phyloP scores from a whole-genome alignment of 2,329 filamentous ascomycete species.

The Fusarium sambucinum region DNA sequence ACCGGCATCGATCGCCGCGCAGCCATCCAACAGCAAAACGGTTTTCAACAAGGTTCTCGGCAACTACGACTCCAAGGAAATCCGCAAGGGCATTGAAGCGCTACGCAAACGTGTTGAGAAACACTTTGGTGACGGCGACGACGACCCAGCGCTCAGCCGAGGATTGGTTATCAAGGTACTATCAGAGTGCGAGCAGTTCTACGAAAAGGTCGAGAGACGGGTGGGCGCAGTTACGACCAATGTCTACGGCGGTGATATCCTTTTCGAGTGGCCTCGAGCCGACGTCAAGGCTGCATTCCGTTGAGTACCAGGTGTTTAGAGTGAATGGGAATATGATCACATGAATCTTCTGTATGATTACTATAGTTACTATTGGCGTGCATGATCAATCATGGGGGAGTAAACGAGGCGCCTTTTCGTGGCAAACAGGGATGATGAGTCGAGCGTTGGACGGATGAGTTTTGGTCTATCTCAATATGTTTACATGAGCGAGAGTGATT shows the following conservation, averaged over 20 bases:
- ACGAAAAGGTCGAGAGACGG: slow-evolving; percentile 70
- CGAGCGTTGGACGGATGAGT: slow-evolving; percentile 14
- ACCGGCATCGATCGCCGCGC: slow-evolving; percentile 75
- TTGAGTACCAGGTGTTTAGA: slow-evolving; percentile 30
- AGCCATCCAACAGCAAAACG: slow-evolving; percentile 84
- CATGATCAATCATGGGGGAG: slow-evolving; percentile 23
- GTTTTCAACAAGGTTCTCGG: slow-evolving; percentile 89
- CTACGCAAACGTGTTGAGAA: slow-evolving; percentile 94
- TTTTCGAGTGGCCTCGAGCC: slow-evolving; percentile 74
- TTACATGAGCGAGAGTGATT: slow-evolving; percentile 3
- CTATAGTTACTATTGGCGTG: slow-evolving; percentile 27
- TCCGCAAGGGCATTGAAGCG: slow-evolving; percentile 89
- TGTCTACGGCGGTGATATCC: slow-evolving; percentile 73
- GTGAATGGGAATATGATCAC: slow-evolving; percentile 32
- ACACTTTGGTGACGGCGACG: slow-evolving; percentile 93
- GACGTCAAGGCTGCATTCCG: slow-evolving; percentile 72
- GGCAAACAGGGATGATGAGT: slow-evolving; percentile 19
- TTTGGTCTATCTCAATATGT: slow-evolving; percentile 32
- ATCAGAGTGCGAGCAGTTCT: slow-evolving; percentile 72
- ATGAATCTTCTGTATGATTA: slow-evolving; percentile 39
- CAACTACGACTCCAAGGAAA: slow-evolving; percentile 83
- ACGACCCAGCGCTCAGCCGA: slow-evolving; percentile 75
- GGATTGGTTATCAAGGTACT: slow-evolving; percentile 69
- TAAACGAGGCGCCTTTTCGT: slow-evolving; percentile 33
- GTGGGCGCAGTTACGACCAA: slow-evolving; percentile 71